These are phyloP conservation scores for Pseudocercospora musae DNA, from an alignment of 2,329 filamentous ascomycete species.

Conservation along the genomic window DNA sequence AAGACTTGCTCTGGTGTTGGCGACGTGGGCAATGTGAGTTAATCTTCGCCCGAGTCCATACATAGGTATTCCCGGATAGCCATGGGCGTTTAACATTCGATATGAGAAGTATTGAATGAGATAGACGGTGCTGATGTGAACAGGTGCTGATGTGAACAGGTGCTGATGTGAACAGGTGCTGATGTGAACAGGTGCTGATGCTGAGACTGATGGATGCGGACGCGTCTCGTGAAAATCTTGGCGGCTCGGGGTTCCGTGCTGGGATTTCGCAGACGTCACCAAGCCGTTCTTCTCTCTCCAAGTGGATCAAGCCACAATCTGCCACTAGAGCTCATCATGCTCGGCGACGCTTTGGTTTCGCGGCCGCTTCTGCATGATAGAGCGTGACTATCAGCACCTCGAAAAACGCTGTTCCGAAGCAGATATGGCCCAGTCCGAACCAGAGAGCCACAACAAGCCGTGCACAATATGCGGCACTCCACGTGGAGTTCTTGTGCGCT, in stretches of 20 bases:
- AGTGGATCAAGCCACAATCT: background rate
- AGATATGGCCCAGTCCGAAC: background rate
- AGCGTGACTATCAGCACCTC: background rate
- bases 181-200: background rate
- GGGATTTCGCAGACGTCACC: background rate
- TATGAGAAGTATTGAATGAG: too few relatives aligned
- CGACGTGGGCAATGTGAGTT: too few relatives aligned
- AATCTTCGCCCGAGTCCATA: too few relatives aligned
- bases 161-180: background rate
- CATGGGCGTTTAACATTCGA: too few relatives aligned
- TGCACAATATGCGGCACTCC: slow-evolving; percentile 42
- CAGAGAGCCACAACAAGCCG: slow-evolving; percentile 33
- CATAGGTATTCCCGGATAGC: too few relatives aligned
- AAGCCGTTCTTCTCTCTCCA: background rate
- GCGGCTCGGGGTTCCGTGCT: background rate
- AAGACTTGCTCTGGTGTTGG: too few relatives aligned
- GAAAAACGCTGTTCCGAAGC: background rate
- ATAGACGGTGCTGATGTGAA: too few relatives aligned
- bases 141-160: too few relatives aligned
- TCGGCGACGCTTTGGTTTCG: background rate
- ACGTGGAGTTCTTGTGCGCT: slow-evolving; percentile 42
- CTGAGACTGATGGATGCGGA: background rate
- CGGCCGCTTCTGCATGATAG: background rate
- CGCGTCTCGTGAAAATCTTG: background rate
- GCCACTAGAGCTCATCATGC: background rate